Conservation (phyloP, 257 asterid species). For the Nicotiana tabacum region DNA sequence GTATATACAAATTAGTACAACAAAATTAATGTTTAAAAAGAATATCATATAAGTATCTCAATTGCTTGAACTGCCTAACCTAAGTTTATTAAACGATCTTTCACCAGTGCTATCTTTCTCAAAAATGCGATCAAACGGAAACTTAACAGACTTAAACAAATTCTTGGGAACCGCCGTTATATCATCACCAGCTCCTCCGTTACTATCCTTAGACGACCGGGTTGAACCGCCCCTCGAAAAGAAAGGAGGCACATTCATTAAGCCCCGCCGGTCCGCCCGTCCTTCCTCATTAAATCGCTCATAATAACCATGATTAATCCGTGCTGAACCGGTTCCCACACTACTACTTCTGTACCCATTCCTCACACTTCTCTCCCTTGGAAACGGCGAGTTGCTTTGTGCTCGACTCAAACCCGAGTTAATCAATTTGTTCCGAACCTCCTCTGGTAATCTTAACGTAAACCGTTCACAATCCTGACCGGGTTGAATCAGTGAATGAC, state of each 20-base stretch:
- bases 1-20: background rate
- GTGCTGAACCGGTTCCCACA: conserved; percentile 10
- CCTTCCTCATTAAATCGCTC: conserved; percentile 20
- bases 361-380: conserved; percentile 19
- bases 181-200: conserved; percentile 6
- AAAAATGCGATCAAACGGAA: conserved; percentile 29
- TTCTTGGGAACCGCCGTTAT: background rate
- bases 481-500: conserved; percentile 25
- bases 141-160: conserved; percentile 19
- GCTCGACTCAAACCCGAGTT: conserved; percentile 17
- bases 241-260: conserved; percentile 12
- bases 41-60: background rate
- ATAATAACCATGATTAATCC: background rate
- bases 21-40: background rate
- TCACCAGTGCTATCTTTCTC: conserved; percentile 22
- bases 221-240: conserved; percentile 17
- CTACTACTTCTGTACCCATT: conserved; percentile 27
- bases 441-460: conserved; percentile 34
- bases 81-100: conserved; percentile 22
- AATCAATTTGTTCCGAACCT: conserved; percentile 17
- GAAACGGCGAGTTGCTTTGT: conserved; percentile 13
- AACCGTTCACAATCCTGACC: conserved; percentile 27
- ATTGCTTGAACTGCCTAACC: conserved; percentile 5
- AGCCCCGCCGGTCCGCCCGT: conserved; percentile 18
- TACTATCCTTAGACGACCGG: conserved; percentile 10